Percentiles rank a stretch among this genome's conserved stretches.
These are phyloP conservation scores for Fraxinus platypoda DNA, from an alignment of 305 asterid species.

Conservation along the genomic window DNA sequence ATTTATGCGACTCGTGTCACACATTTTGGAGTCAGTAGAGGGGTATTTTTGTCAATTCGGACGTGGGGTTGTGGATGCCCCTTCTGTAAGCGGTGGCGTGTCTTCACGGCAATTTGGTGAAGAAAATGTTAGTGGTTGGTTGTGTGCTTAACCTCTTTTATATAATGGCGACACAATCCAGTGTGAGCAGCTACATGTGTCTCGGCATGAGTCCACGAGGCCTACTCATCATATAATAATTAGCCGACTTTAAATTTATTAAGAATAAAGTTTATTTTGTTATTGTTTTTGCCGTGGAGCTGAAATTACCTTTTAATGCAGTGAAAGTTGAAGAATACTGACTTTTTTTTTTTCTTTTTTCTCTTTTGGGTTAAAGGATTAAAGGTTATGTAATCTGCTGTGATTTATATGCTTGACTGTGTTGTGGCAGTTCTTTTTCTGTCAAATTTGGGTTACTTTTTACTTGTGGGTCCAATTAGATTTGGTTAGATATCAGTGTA, in stretches of 20 bases:
- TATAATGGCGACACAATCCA: slow-evolving; percentile 17
- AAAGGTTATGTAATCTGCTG: slow-evolving; percentile 25
- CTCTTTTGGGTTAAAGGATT: neutral
- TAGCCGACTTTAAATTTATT: neutral
- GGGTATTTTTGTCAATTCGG: slow-evolving; percentile 33
- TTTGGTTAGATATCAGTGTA: neutral
- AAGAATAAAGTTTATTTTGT: too few species aligned
- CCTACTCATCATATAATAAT: neutral
- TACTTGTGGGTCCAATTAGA: slow-evolving; percentile 27
- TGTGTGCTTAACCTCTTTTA: slow-evolving; percentile 4
- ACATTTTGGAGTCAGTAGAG: neutral
- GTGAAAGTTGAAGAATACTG: neutral
- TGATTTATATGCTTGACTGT: slow-evolving; percentile 24
- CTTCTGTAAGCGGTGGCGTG: slow-evolving; percentile 51
- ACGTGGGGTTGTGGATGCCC: slow-evolving; percentile 1
- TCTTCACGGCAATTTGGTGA: slow-evolving; percentile 60
- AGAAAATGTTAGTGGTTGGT: slow-evolving; percentile 52
- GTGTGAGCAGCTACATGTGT: slow-evolving; percentile 31
- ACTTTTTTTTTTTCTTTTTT: slow-evolving; percentile 4
- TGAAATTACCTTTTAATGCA: neutral
- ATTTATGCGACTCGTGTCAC: neutral
- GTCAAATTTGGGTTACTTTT: neutral
- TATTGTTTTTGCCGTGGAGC: neutral
- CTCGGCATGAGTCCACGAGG: neutral
- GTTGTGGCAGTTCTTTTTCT: neutral